phyloP scores from a whole-genome alignment of 2,329 filamentous ascomycete genomes.

The Arthrobotrys musiformis region DNA sequence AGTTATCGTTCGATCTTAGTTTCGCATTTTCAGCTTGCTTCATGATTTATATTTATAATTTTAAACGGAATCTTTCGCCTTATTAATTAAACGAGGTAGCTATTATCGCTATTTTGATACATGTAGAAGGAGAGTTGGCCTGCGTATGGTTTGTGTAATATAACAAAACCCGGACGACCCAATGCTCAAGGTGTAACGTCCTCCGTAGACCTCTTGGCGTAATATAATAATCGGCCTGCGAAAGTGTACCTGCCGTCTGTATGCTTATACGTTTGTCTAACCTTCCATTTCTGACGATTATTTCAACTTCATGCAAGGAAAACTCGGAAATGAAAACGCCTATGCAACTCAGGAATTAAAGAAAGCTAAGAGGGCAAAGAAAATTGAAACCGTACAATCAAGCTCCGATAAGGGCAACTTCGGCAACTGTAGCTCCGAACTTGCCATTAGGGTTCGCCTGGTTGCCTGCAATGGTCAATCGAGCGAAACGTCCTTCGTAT shows the following conservation, averaged over 20 bases:
- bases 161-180: not conserved
- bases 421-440: constrained; percentile 44
- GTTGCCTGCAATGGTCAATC: constrained; percentile 49
- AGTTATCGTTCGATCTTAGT: not conserved
- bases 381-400: constrained; percentile 10
- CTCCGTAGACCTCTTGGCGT: not conserved
- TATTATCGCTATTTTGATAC: constrained; percentile 26
- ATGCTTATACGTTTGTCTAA: not conserved
- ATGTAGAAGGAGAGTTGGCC: constrained; percentile 7
- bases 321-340: constrained; percentile 25
- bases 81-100: constrained; percentile 6
- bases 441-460: constrained; percentile 29
- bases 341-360: constrained; percentile 3
- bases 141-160: not conserved
- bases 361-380: not conserved
- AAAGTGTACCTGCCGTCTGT: not conserved
- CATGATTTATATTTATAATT: not conserved
- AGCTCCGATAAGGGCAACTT: constrained; percentile 47
- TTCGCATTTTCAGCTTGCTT: not conserved
- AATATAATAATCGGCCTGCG: not conserved
- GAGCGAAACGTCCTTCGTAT: constrained; percentile 48
- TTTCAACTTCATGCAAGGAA: not conserved
- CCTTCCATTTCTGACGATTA: not conserved
- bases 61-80: not conserved
- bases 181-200: not conserved